phyloP scores from a whole-genome alignment of 176 grass and related monocot species.

The Neostapfia colusana region DNA sequence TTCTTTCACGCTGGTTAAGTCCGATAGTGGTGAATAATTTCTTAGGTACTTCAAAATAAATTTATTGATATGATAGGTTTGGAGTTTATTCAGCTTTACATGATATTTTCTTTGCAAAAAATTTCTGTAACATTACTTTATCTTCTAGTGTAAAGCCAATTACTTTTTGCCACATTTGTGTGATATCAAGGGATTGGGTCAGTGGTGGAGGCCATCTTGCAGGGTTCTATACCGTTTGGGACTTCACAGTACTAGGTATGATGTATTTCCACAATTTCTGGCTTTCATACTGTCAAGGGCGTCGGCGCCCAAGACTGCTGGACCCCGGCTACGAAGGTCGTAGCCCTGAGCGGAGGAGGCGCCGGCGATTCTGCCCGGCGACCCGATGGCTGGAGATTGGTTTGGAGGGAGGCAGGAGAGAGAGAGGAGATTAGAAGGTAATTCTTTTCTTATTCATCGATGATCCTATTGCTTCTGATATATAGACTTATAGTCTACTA shows the following conservation, averaged over 20 bases:
- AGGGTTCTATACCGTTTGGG: slow-evolving; percentile 5
- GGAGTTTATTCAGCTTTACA: slow-evolving; percentile 10
- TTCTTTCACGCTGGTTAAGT: background rate
- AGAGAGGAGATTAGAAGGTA: too few species aligned
- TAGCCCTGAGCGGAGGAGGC: too few species aligned
- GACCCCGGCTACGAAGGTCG: too few species aligned
- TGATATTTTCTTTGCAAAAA: slow-evolving; percentile 9
- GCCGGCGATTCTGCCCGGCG: too few species aligned
- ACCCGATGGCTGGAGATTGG: too few species aligned
- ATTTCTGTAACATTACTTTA: background rate
- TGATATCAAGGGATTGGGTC: background rate
- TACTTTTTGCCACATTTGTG: background rate
- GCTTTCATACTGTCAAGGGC: too few species aligned
- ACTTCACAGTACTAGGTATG: slow-evolving; percentile 21
- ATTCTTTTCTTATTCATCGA: too few species aligned
- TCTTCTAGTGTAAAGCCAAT: background rate
- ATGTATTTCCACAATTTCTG: slow-evolving; percentile 20
- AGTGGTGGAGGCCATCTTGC: slow-evolving; percentile 8
- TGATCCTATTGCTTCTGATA: too few species aligned
- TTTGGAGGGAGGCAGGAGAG: too few species aligned
- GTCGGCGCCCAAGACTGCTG: too few species aligned
- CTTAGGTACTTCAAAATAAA: slow-evolving; percentile 5
- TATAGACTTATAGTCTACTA: too few species aligned
- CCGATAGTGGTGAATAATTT: background rate
- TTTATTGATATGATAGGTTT: slow-evolving; percentile 1